Evolutionary conservation across 2,329 filamentous ascomycete species (phyloP).

Genomic region (Cercospora sesami): DNA sequence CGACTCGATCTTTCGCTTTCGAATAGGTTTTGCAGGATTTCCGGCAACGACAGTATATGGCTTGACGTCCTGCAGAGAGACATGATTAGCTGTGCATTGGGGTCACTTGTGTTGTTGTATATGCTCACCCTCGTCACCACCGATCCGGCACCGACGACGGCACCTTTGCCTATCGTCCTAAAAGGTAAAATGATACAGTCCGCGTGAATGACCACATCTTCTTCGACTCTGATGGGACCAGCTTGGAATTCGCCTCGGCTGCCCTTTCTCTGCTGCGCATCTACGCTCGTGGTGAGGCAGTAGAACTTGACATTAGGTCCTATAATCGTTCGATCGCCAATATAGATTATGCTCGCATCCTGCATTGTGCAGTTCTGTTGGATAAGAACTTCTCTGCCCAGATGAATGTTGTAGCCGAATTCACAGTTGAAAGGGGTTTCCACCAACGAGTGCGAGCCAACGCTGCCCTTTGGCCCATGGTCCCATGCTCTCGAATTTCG

Average conservation of each 20-base stretch:
- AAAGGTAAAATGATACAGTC: slow-evolving; percentile 62
- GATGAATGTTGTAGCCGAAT: slow-evolving; percentile 90
- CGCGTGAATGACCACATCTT: slow-evolving; percentile 66
- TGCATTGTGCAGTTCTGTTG: slow-evolving; percentile 81
- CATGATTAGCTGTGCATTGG: neutral
- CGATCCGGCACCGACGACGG: slow-evolving; percentile 56
- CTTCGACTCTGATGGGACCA: slow-evolving; percentile 71
- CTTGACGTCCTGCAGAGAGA: slow-evolving; percentile 46
- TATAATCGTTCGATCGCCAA: slow-evolving; percentile 70
- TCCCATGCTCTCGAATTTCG: slow-evolving; percentile 13
- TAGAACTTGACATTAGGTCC: slow-evolving; percentile 86
- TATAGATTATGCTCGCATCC: slow-evolving; percentile 79
- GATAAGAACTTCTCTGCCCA: slow-evolving; percentile 82
- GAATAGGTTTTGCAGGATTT: slow-evolving; percentile 43
- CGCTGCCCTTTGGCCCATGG: slow-evolving; percentile 51
- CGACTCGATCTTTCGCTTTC: slow-evolving; percentile 29
- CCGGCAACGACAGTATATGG: slow-evolving; percentile 50
- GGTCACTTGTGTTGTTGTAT: neutral
- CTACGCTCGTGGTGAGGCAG: slow-evolving; percentile 70
- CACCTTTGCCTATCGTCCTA: slow-evolving; percentile 54
- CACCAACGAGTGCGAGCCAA: slow-evolving; percentile 75
- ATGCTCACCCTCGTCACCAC: slow-evolving; percentile 56
- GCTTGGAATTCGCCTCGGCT: slow-evolving; percentile 71
- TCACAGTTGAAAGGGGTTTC: slow-evolving; percentile 90
- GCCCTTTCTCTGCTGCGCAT: slow-evolving; percentile 68